Percentiles rank a stretch among this genome's conserved stretches.
Evolutionary conservation across 2,329 filamentous ascomycete genomes (phyloP).

Genomic region (Huntiella omanensis): DNA sequence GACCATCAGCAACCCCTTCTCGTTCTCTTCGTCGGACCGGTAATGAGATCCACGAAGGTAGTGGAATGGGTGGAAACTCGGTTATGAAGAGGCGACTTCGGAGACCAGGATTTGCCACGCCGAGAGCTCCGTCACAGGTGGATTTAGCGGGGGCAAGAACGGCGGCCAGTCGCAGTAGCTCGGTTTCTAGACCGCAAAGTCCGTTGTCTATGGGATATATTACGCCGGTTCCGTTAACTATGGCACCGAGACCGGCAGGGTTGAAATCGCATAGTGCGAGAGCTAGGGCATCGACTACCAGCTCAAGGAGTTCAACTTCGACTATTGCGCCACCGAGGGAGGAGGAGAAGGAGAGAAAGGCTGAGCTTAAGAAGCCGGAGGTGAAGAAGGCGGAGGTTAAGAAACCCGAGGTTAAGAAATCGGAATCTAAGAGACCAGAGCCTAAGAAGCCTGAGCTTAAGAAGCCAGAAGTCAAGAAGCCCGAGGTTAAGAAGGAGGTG

Average conservation of each 20-base stretch:
- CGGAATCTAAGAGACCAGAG: not conserved
- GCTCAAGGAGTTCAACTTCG: conserved; percentile 4
- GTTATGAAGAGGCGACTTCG: conserved; percentile 18
- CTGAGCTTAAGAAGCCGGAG: not conserved
- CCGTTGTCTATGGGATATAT: conserved; percentile 4
- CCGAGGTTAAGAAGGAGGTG: not conserved
- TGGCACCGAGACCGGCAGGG: conserved; percentile 8
- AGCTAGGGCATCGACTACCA: conserved; percentile 3
- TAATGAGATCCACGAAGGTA: conserved; percentile 18
- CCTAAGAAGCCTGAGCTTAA: too few relatives aligned
- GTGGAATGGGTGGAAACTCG: conserved; percentile 15
- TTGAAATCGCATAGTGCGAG: conserved; percentile 4
- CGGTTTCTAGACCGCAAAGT: conserved; percentile 3
- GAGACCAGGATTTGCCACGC: conserved; percentile 17
- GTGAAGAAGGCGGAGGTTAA: not conserved
- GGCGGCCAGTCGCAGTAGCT: not conserved
- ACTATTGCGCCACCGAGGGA: conserved; percentile 1
- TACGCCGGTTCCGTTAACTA: conserved; percentile 6
- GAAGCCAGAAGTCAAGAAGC: not conserved
- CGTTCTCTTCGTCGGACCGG: conserved; percentile 11
- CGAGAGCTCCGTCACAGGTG: conserved; percentile 16
- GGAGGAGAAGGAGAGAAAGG: not conserved
- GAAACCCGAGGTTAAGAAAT: not conserved
- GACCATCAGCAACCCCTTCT: conserved; percentile 3
- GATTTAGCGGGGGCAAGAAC: conserved; percentile 16